Conservation (phyloP, 192 early-diverging fungal genomes). For the Coemansia guatemalensis region DNA sequence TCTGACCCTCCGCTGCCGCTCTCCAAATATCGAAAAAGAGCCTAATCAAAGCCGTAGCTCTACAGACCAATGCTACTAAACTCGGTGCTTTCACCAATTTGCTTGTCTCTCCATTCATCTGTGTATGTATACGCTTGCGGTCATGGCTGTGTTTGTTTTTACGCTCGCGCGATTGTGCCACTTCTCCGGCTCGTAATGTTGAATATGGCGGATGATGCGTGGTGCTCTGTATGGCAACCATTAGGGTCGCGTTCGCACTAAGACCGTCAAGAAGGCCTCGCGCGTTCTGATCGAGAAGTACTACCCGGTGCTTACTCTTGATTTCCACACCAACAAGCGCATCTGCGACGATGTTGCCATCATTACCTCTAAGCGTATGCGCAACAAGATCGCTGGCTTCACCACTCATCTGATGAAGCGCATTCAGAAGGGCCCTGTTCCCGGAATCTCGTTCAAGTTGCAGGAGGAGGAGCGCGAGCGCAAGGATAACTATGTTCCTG, state of each 20-base stretch:
- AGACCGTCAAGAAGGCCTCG: conserved; percentile 99
- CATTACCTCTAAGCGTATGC: conserved; percentile 97
- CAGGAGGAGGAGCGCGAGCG: conserved; percentile 99
- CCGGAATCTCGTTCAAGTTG: conserved; percentile 99
- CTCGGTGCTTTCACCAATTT: neutral
- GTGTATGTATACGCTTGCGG: neutral
- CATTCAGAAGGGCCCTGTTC: conserved; percentile 97
- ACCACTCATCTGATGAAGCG: conserved; percentile 99
- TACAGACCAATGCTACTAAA: neutral
- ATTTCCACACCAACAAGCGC: conserved; percentile 99
- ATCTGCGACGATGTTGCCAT: conserved; percentile 97
- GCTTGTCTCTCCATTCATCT: neutral
- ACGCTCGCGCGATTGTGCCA: neutral
- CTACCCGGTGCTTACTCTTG: conserved; percentile 97
- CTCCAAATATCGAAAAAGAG: neutral
- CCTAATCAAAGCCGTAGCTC: neutral
- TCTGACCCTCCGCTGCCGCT: neutral
- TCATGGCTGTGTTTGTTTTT: neutral
- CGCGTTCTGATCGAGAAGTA: conserved; percentile 99
- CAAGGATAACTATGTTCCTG: conserved; percentile 99
- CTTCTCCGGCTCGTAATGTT: neutral
- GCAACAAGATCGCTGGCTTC: conserved; percentile 99
- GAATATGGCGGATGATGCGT: neutral
- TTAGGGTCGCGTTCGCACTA: conserved; percentile 96
- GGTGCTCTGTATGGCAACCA: neutral